Percentiles rank a stretch among this genome's conserved stretches.
These are phyloP conservation scores for Aureococcus anophagefferens DNA, from an alignment of 108 stramenopile genomes.

Conservation along the genomic window DNA sequence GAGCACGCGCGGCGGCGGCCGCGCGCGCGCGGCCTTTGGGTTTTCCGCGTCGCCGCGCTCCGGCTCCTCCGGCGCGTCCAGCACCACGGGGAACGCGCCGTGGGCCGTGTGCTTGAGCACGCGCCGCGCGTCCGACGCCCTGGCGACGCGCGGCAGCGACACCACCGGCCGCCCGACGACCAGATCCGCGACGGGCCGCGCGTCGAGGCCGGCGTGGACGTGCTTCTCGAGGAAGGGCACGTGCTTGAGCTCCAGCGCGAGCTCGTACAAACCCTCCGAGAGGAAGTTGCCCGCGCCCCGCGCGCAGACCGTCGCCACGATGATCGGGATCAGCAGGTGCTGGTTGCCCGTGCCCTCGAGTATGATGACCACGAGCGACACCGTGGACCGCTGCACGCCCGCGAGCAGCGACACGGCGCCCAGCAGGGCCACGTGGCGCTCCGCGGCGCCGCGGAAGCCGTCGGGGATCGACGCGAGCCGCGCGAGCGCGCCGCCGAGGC, in stretches of 20 bases:
- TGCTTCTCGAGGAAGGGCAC: constrained; percentile 41
- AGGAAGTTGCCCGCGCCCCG: constrained; percentile 26
- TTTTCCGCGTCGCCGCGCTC: too few species aligned
- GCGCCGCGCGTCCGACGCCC: constrained; percentile 27
- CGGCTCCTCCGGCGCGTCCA: constrained; percentile 4
- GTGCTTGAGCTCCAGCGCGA: constrained; percentile 22
- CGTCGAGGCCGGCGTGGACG: constrained; percentile 23
- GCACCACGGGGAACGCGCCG: constrained; percentile 61
- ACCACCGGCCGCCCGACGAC: constrained; percentile 35
- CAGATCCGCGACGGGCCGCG: constrained; percentile 37
- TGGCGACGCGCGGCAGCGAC: constrained; percentile 17
- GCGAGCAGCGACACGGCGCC: constrained; percentile 52
- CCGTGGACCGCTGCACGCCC: constrained; percentile 49
- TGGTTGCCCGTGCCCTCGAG: constrained; percentile 56
- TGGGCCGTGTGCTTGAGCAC: constrained; percentile 35
- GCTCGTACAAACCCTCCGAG: constrained; percentile 36
- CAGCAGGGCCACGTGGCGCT: constrained; percentile 29
- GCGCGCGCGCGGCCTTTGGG: too few species aligned
- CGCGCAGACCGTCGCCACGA: constrained; percentile 40
- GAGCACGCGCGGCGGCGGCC: too few species aligned
- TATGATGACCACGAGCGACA: constrained; percentile 51
- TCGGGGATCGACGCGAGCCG: not conserved
- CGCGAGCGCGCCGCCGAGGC: constrained; percentile 34
- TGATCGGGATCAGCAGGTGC: constrained; percentile 43
- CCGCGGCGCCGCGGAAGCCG: not conserved